These are phyloP conservation scores for Phyllosticta capitalensis DNA, from an alignment of 2,329 filamentous ascomycete species.

Conservation along the genomic window DNA sequence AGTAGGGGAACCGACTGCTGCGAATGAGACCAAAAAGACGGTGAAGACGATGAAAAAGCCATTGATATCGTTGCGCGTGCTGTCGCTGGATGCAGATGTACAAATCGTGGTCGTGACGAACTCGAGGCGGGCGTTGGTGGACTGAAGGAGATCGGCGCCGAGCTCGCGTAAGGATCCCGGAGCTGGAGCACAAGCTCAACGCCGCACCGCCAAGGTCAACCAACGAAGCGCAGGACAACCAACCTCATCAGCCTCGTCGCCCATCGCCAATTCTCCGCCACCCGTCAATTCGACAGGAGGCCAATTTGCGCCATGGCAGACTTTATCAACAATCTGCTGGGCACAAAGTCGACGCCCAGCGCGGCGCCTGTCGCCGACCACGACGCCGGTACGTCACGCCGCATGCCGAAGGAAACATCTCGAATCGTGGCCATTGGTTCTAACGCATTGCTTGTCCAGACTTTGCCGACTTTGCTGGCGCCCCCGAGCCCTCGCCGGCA, in stretches of 20 bases:
- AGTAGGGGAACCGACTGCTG: no score
- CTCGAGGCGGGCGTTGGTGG: neutral
- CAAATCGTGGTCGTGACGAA: neutral
- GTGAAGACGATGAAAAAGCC: no score
- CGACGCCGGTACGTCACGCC: slow-evolving; percentile 53
- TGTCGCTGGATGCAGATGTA: no score
- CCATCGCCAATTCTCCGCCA: neutral
- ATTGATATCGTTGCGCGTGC: no score
- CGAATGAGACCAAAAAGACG: no score
- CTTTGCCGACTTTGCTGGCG: slow-evolving; percentile 86
- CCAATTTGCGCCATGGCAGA: slow-evolving; percentile 33
- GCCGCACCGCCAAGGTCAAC: neutral
- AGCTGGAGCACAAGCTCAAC: slow-evolving; percentile 1
- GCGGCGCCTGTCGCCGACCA: slow-evolving; percentile 41
- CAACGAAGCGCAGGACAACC: neutral
- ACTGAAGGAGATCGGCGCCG: neutral
- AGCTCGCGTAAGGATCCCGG: neutral
- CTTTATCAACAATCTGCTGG: slow-evolving; percentile 59
- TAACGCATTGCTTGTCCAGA: slow-evolving; percentile 43
- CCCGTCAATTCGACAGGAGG: neutral
- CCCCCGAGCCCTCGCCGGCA: slow-evolving; percentile 54
- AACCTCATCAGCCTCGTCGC: neutral
- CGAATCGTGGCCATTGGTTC: slow-evolving; percentile 4
- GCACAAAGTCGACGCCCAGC: slow-evolving; percentile 50
- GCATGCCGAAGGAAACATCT: slow-evolving; percentile 8